phyloP scores from a whole-genome alignment of 441 rosid genomes.

The Pelargonium cotyledonis region DNA sequence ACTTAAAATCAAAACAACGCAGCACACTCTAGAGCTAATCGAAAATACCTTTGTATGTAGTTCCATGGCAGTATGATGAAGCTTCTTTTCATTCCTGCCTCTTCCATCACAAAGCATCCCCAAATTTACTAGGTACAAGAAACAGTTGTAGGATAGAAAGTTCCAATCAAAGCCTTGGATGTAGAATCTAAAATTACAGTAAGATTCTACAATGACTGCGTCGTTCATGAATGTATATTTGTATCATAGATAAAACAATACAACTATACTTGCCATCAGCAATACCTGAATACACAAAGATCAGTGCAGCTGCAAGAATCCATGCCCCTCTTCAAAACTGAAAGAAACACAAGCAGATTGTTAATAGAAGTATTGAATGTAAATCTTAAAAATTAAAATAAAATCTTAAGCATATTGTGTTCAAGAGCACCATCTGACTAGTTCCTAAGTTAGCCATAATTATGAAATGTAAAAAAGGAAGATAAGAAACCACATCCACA shows the following conservation, averaged over 20 bases:
- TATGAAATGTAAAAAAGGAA: not conserved
- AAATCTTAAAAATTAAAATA: no score
- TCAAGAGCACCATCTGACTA: no score
- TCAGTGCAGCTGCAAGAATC: not conserved
- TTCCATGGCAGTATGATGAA: not conserved
- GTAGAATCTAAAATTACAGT: not conserved
- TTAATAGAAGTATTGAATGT: no score
- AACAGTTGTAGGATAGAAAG: not conserved
- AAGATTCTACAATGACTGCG: not conserved
- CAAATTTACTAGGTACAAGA: not conserved
- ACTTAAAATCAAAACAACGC: not conserved
- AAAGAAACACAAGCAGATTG: no score
- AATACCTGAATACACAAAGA: not conserved
- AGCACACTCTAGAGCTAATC: not conserved
- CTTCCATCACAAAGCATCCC: slow-evolving; percentile 1
- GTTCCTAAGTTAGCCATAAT: not conserved
- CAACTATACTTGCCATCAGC: not conserved
- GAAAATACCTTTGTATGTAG: not conserved
- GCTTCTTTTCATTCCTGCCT: not conserved
- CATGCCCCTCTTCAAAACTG: not conserved
- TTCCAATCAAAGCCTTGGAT: not conserved
- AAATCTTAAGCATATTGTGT: no score
- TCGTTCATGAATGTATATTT: no score
- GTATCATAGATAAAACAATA: not conserved
- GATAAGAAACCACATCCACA: not conserved